Evolutionary conservation across 768 basidiomycete genomes (phyloP).

Genomic region (Pisolithus microcarpus): DNA sequence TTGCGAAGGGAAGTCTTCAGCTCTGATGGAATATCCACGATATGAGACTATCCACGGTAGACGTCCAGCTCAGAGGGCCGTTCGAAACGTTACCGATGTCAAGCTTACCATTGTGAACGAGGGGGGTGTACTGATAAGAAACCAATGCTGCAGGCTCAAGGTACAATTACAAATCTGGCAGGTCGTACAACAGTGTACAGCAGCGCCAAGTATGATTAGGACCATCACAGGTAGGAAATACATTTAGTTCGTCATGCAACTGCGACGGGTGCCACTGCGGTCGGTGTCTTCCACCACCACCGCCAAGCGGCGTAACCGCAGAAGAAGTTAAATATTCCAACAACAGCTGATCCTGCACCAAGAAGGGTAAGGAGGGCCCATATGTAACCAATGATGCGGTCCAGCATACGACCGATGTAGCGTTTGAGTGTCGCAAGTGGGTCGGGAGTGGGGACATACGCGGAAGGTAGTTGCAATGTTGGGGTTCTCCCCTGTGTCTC

Average conservation of each 20-base stretch:
- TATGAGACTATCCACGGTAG: constrained; percentile 26
- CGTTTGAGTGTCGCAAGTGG: constrained; percentile 49
- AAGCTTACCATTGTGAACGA: constrained; percentile 1
- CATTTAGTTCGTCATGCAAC: constrained; percentile 7
- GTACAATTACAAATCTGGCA: not conserved
- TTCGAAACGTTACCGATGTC: not conserved
- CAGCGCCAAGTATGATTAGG: not conserved
- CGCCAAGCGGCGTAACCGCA: constrained; percentile 61
- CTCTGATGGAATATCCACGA: constrained; percentile 78
- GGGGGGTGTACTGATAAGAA: not conserved
- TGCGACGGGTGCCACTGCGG: constrained; percentile 2
- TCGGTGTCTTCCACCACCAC: constrained; percentile 40
- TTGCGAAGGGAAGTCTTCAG: constrained; percentile 78
- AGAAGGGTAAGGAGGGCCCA: constrained; percentile 75
- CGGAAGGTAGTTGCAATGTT: constrained; percentile 41
- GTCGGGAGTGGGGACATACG: constrained; percentile 49
- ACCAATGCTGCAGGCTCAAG: not conserved
- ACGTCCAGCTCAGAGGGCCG: not conserved
- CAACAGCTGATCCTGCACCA: constrained; percentile 66
- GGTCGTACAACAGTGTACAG: not conserved
- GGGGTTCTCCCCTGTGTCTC: constrained; percentile 1
- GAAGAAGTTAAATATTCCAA: constrained; percentile 68
- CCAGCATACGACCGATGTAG: constrained; percentile 57
- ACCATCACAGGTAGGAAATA: not conserved
- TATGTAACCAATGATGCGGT: constrained; percentile 65